Conservation (phyloP, 208 protist genomes). For the Herpetomonas samuelpessoai region DNA sequence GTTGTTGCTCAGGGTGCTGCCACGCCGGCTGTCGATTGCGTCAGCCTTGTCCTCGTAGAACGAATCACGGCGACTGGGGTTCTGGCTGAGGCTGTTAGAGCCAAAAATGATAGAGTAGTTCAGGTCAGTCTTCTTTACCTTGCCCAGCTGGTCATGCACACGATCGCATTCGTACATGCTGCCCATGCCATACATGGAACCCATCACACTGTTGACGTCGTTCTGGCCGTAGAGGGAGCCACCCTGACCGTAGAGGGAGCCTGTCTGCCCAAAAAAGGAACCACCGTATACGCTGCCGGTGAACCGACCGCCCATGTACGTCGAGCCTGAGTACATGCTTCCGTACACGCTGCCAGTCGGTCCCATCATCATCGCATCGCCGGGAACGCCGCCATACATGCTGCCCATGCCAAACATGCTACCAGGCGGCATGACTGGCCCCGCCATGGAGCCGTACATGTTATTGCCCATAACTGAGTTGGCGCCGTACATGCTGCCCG, state of each 20-base stretch:
- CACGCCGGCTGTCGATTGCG: not conserved
- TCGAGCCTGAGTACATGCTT: conserved; percentile 2
- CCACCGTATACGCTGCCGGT: conserved; percentile 17
- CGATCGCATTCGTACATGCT: conserved; percentile 3
- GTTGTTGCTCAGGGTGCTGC: not conserved
- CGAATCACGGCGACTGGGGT: not conserved
- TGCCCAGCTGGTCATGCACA: not conserved
- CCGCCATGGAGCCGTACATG: conserved; percentile 16
- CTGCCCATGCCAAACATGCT: conserved; percentile 14
- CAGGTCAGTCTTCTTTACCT: not conserved
- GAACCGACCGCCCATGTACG: conserved; percentile 8
- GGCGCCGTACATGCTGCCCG: conserved; percentile 1
- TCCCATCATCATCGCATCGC: conserved; percentile 4
- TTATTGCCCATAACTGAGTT: conserved; percentile 4
- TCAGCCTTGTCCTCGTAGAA: not conserved
- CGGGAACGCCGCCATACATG: conserved; percentile 12
- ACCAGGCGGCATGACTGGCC: conserved; percentile 6
- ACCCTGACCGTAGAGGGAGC: conserved; percentile 18
- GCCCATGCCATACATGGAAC: conserved; percentile 29
- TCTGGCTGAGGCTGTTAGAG: not conserved
- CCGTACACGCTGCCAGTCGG: conserved; percentile 10
- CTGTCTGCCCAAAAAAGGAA: conserved; percentile 15
- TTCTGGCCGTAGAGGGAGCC: conserved; percentile 15
- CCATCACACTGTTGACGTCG: conserved; percentile 14
- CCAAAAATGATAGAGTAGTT: not conserved